phyloP scores from a whole-genome alignment of 805 yeast species.

The Barnettozyma pratensis region DNA sequence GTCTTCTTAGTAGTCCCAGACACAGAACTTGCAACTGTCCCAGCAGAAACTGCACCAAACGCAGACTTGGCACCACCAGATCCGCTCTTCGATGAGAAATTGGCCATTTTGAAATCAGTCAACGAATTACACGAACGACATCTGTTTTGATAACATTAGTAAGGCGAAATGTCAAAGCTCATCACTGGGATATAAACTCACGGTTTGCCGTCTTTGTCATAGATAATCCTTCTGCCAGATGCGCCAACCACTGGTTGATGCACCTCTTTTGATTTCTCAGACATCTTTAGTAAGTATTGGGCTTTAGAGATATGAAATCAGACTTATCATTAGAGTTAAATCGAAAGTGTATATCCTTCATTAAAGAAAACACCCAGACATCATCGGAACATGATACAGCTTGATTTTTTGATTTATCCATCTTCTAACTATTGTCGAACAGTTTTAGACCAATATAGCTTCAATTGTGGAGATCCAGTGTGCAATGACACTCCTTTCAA shows the following conservation, averaged over 20 bases:
- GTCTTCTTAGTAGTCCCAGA: slow-evolving; percentile 1
- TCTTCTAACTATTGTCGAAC: too few relatives aligned
- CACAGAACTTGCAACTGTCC: slow-evolving; percentile 14
- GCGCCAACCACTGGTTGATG: slow-evolving; percentile 44
- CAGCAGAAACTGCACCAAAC: slow-evolving; percentile 5
- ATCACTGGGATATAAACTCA: slow-evolving; percentile 34
- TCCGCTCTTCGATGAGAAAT: slow-evolving; percentile 11
- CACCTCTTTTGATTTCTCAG: not conserved
- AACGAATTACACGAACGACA: slow-evolving; percentile 88
- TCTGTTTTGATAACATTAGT: slow-evolving; percentile 7
- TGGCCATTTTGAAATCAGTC: slow-evolving; percentile 71
- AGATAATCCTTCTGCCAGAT: slow-evolving; percentile 62
- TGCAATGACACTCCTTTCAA: slow-evolving; percentile 73
- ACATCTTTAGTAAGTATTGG: not conserved
- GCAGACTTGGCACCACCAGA: slow-evolving; percentile 10
- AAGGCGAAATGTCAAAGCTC: not conserved
- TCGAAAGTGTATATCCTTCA: not conserved
- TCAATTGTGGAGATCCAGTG: not conserved
- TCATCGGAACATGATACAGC: not conserved
- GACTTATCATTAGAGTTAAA: not conserved
- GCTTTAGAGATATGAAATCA: too few relatives aligned
- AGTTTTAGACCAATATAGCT: too few relatives aligned
- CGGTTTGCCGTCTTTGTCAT: slow-evolving; percentile 93
- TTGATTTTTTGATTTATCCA: too few relatives aligned
- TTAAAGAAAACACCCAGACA: not conserved